Percentiles rank a stretch among this genome's conserved stretches.
These are phyloP conservation scores for Aspergillus ochraceus DNA, from an alignment of 2,329 filamentous ascomycete genomes.

Conservation along the genomic window DNA sequence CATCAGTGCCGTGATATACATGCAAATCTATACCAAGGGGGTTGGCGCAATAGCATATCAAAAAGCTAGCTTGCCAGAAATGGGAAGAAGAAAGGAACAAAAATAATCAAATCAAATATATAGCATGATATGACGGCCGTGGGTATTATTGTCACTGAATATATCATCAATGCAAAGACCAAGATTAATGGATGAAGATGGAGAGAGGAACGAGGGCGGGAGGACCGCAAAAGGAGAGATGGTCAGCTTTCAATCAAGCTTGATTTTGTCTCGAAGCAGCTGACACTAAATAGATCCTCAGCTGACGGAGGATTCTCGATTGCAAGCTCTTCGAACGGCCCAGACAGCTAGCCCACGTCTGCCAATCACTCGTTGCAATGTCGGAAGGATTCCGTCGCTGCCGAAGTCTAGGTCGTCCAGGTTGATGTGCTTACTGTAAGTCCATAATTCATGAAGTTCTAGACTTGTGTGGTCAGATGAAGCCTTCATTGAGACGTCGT, in stretches of 20 bases:
- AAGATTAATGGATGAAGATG: neutral
- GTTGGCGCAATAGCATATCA: neutral
- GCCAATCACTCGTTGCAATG: conserved; percentile 48
- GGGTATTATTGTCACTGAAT: neutral
- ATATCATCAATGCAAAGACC: neutral
- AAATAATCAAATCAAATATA: neutral
- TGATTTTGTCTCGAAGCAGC: neutral
- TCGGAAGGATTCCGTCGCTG: conserved; percentile 48
- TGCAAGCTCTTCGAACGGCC: conserved; percentile 37
- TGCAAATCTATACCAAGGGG: neutral
- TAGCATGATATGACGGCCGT: neutral
- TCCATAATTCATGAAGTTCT: conserved; percentile 43
- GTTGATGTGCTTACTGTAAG: conserved; percentile 49
- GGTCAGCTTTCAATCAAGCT: neutral
- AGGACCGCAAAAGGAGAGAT: neutral
- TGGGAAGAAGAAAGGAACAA: neutral
- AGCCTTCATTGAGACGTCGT: conserved; percentile 17
- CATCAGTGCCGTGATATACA: too few relatives aligned
- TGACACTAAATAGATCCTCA: conserved; percentile 22
- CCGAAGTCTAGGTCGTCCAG: conserved; percentile 55
- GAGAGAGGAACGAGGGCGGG: neutral
- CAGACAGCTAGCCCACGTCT: conserved; percentile 52
- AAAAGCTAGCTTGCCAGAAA: neutral
- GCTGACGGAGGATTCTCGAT: neutral
- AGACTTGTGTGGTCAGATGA: conserved; percentile 24